Conservation (phyloP, 106 monocot genomes). For the Dioscorea alata region DNA sequence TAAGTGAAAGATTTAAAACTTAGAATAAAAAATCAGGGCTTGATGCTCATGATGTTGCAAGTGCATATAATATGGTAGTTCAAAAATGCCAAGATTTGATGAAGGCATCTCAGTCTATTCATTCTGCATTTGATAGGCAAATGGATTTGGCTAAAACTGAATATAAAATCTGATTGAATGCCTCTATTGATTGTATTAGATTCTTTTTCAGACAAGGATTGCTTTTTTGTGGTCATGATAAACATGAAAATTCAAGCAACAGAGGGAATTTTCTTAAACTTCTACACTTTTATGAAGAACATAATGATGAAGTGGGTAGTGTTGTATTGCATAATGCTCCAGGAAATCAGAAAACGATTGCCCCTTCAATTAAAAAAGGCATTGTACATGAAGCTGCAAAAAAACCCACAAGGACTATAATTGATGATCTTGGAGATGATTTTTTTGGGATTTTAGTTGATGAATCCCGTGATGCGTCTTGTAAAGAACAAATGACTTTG, state of each 20-base stretch:
- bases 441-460: too few relatives aligned
- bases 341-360: background rate
- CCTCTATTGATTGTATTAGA: too few relatives aligned
- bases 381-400: background rate
- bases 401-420: conserved; percentile 7
- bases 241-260: conserved; percentile 5
- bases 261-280: conserved; percentile 9
- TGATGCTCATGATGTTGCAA: too few relatives aligned
- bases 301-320: conserved; percentile 4
- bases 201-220: background rate
- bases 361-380: conserved; percentile 5
- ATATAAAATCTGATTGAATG: too few relatives aligned
- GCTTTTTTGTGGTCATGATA: background rate
- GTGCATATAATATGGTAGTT: conserved; percentile 3
- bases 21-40: background rate
- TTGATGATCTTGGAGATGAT: too few relatives aligned
- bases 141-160: too few relatives aligned
- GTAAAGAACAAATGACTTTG: too few relatives aligned
- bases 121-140: too few relatives aligned
- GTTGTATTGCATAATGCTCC: background rate
- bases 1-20: background rate
- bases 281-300: conserved; percentile 5
- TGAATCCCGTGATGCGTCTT: too few relatives aligned
- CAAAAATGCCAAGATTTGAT: conserved; percentile 3
- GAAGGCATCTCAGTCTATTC: background rate